Evolutionary conservation across 768 basidiomycete genomes (phyloP), one percentile per base, ranked within the genome.

Genomic region (Glaciozyma antarctica): DNA sequence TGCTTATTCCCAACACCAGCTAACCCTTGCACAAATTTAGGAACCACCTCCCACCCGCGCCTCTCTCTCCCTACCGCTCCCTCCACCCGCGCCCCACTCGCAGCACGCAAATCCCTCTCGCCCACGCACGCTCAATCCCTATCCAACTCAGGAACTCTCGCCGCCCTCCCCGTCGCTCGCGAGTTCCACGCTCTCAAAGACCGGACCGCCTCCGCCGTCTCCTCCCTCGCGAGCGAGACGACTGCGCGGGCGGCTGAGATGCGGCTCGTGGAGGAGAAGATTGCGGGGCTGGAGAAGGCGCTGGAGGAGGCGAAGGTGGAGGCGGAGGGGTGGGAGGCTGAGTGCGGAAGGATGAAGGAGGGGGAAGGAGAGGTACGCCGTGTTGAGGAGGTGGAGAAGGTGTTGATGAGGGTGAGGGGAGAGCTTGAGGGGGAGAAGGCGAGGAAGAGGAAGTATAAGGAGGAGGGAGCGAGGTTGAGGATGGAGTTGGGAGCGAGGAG

Each of bases 261-360:
- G 13, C 41, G 43, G 5, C 22, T 49, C 15, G 63, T 63, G 19
- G 45, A 38, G 4, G 63, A 53, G 5, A 58, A 59, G 24, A 63
- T 69, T 26, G 4, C 9, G 32, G 30, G 53, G 34, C 60, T 69
- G 28, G 65, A 63, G 43, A 60, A 41, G 13, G 57, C 38, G 16
- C 22, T 44, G 8, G 17, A 30, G 21, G 62, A 48, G n/a, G 52
- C 43, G 5, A 54, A 17, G 53, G 1, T n/a, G n/a, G 57, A 58
- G 57, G n/a, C 43, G 12, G 69, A 70, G 47, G 69, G 69, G 16
- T 70, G 69, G 69, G 65, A 70, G 49, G 65, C 65, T 7, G 69
- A 70, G 57, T 65, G 65, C 7, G 53, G 49, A 21, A 56, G 28
- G 38, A 62, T 47, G 48, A 22, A 21, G 0, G 63, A 62, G 24